These are phyloP conservation scores for Elaeis oleifera DNA, from an alignment of 202 grass and related monocot species.

Conservation along the genomic window DNA sequence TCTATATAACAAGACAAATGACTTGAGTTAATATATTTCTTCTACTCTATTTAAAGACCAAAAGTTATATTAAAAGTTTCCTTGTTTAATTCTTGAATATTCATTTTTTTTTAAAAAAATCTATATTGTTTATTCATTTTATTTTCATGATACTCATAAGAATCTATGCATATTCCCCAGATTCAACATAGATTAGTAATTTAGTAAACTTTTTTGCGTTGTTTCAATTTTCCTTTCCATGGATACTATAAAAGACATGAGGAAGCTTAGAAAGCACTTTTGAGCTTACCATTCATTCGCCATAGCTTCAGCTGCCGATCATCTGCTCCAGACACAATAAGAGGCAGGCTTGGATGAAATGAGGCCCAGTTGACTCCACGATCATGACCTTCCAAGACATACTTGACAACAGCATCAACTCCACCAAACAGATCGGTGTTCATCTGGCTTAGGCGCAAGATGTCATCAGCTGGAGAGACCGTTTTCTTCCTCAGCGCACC, in stretches of 20 bases:
- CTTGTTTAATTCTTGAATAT: not conserved
- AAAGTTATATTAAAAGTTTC: not conserved
- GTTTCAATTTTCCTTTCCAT: too few relatives aligned
- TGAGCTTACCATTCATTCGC: constrained; percentile 87
- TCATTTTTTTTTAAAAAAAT: too few relatives aligned
- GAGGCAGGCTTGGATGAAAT: constrained; percentile 76
- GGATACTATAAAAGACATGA: not conserved
- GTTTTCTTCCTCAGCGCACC: constrained; percentile 88
- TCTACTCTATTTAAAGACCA: not conserved
- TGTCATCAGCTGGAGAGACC: constrained; percentile 79
- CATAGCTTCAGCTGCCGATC: constrained; percentile 97
- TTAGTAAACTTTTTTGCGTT: not conserved
- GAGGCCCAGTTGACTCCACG: constrained; percentile 96
- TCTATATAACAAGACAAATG: constrained; percentile 40
- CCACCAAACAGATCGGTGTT: constrained; percentile 98
- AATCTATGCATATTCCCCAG: too few relatives aligned
- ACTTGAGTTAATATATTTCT: constrained; percentile 6
- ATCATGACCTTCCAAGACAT: constrained; percentile 96
- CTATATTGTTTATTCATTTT: too few relatives aligned
- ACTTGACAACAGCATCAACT: constrained; percentile 90
- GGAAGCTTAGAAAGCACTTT: not conserved
- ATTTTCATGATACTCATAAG: too few relatives aligned
- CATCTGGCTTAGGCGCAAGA: constrained; percentile 87
- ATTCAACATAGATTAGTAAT: too few relatives aligned
- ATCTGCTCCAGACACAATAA: constrained; percentile 96